Evolutionary conservation across 176 grass and related monocot species (phyloP), one percentile per base, ranked within the genome.

Genomic region (Musa itinerans): DNA sequence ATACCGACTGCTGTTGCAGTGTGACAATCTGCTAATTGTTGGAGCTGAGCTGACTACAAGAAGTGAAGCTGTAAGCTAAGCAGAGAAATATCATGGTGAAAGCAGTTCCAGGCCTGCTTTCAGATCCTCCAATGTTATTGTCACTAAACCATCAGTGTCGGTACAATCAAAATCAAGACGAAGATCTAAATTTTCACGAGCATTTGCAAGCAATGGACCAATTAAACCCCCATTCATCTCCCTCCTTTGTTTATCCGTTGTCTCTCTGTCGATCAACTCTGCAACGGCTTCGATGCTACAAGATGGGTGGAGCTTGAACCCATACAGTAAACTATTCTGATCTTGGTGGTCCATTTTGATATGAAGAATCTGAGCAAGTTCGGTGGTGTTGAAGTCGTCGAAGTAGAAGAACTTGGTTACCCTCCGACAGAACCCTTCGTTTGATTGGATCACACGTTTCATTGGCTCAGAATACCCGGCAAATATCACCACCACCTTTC

Each of bases 141-240:
- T 99, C 80, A 99, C 80, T 54, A 99, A 83, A 1, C 59, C 79
- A 71, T 94, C 83, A 10, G 51, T 50, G 69, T 93, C 78, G 2
- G 83, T 62, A 6, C 87, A 90, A 69, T 84, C 86, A 76, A 99
- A 99, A 87, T 94, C 90, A 7, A 94, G 86, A 19, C 95, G 80
- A 29, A 89, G 83, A 69, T 99, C 95, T 58, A 99, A 86, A 65
- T 86, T 91, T 67, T 99, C 95, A 14, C 95, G 82, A 8, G 90
- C 90, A 82, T 91, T 94, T 64, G 65, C 65, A 13, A 99, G 90
- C 78, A 93, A 76, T 17, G 83, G 84, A 78, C 89, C 91, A 59
- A 99, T 84, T 72, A 99, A 78, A 50, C 95, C 95, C 76, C 95
- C 95, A 50, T 99, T 99, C 86, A 92, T 85, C 58, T 92, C 86